Conservation (phyloP, 768 basidiomycete genomes). For the Pulveroboletus sp. region DNA sequence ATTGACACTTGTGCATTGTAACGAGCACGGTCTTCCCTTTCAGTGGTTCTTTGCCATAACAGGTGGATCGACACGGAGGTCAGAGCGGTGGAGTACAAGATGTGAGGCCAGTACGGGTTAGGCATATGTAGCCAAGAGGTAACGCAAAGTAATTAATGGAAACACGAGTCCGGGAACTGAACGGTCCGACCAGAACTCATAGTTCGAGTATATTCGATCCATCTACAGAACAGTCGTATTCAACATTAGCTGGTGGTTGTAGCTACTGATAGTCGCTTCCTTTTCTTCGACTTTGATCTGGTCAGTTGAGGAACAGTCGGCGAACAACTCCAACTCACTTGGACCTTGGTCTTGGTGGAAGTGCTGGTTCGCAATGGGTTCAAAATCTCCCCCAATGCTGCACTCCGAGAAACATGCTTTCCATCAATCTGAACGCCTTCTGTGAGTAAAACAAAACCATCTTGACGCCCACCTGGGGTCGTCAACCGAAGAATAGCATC, state of each 20-base stretch:
- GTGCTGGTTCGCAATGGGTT: constrained; percentile 12
- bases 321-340: constrained; percentile 10
- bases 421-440: constrained; percentile 27
- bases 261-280: constrained; percentile 6
- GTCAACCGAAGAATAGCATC: constrained; percentile 20
- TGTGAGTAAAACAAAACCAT: constrained; percentile 20
- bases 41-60: constrained; percentile 47
- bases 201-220: not conserved
- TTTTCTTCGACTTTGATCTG: constrained; percentile 15
- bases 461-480: constrained; percentile 11
- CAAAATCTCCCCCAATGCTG: constrained; percentile 22
- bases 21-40: constrained; percentile 53
- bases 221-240: not conserved
- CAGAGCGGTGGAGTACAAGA: constrained; percentile 62
- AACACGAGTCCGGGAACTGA: not conserved
- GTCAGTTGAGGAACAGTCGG: constrained; percentile 6
- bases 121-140: constrained; percentile 18
- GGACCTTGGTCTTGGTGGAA: constrained; percentile 13
- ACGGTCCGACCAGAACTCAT: too few relatives aligned
- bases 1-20: constrained; percentile 59
- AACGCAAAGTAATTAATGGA: not conserved
- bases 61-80: constrained; percentile 69
- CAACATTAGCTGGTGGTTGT: constrained; percentile 5
- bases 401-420: constrained; percentile 14
- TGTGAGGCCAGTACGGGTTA: constrained; percentile 55